Conservation (phyloP, 306 rosid genomes). For the Abrus precatorius region DNA sequence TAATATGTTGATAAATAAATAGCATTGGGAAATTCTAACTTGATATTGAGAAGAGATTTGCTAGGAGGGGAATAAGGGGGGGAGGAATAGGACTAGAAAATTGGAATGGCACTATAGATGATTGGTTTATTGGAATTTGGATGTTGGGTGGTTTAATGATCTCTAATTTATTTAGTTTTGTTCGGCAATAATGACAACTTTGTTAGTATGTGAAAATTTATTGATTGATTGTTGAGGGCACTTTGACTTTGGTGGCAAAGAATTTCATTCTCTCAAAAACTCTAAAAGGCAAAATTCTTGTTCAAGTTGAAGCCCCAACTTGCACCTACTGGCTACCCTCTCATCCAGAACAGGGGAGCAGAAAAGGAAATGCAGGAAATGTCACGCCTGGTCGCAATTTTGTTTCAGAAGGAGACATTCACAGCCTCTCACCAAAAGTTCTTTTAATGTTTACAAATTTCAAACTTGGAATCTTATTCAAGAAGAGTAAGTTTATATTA, state of each 20-base stretch:
- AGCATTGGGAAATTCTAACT: not conserved
- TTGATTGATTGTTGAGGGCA: conserved; percentile 10
- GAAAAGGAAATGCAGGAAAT: too few relatives aligned
- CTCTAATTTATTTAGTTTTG: not conserved
- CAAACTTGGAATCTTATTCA: too few relatives aligned
- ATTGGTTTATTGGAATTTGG: not conserved
- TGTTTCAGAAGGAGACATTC: too few relatives aligned
- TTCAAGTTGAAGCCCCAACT: too few relatives aligned
- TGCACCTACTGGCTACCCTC: too few relatives aligned
- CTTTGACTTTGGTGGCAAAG: conserved; percentile 27
- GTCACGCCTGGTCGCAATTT: too few relatives aligned
- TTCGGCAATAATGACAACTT: conserved; percentile 19
- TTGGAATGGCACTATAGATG: conserved; percentile 9
- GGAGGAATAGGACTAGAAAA: not conserved
- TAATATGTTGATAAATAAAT: not conserved
- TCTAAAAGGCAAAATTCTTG: not conserved
- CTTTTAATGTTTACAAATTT: too few relatives aligned
- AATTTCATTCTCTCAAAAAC: conserved; percentile 4
- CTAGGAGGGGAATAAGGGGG: not conserved
- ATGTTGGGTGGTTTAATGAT: conserved; percentile 2
- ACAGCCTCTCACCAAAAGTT: too few relatives aligned
- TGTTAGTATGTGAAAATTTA: not conserved
- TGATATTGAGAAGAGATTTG: not conserved
- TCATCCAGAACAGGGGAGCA: too few relatives aligned
- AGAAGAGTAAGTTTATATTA: too few relatives aligned